Conservation (phyloP, 2,329 filamentous ascomycete species). For the Capronia coronata region DNA sequence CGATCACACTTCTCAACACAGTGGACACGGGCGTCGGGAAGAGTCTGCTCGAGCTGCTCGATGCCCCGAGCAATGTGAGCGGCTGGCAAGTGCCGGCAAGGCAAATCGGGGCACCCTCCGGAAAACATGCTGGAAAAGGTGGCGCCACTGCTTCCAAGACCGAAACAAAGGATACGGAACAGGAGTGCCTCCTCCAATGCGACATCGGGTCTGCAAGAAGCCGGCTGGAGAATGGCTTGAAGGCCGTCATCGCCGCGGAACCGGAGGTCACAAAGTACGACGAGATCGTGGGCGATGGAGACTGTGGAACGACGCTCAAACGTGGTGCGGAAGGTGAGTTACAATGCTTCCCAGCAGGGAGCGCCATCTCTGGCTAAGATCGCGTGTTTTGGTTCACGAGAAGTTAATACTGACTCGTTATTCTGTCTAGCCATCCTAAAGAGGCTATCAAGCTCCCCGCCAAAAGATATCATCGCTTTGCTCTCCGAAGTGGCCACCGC, state of each 20-base stretch:
- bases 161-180: background rate
- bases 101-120: background rate
- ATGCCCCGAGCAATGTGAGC: constrained; percentile 55
- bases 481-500: constrained; percentile 47
- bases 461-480: constrained; percentile 33
- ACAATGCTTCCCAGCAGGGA: background rate
- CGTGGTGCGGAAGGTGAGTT: constrained; percentile 42
- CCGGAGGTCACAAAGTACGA: constrained; percentile 59
- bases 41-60: constrained; percentile 60
- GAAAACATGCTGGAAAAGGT: background rate
- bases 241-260: constrained; percentile 43
- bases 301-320: constrained; percentile 58
- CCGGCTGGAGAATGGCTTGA: background rate
- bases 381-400: background rate
- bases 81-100: constrained; percentile 1
- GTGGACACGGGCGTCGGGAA: background rate
- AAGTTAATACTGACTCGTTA: constrained; percentile 36
- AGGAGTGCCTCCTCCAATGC: background rate
- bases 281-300: constrained; percentile 58
- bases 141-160: background rate
- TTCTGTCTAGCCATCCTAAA: constrained; percentile 35
- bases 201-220: background rate
- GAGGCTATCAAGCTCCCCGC: constrained; percentile 1
- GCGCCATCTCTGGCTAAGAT: no score
- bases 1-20: constrained; percentile 2